Base-by-base conservation (phyloP, 495 filamentous ascomycete genomes). In the Aspergillus ellipticus region DNA sequence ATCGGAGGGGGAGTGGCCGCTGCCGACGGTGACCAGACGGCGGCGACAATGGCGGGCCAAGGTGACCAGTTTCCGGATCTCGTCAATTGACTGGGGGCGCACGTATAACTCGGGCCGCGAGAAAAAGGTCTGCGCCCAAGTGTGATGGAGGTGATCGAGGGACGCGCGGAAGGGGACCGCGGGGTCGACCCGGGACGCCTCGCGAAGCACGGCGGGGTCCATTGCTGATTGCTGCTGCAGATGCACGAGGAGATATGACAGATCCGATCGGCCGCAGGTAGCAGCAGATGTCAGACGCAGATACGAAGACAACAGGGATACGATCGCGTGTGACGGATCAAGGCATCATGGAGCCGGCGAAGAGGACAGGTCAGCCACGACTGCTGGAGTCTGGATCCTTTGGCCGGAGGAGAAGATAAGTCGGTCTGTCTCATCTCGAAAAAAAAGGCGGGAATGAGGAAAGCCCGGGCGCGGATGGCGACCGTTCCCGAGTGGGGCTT, bases 71-170 rank as follows among this genome's bases (percentile, higher is more conserved):
- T 96, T 89, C 62, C 89, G 85, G 59, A 98, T 82, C 73, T 97
- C 95, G 6, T 77, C 75, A 49, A 89, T 74, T 0, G 86, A 84
- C 55, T 89, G 76, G 1, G 94, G 94, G 53, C 85, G 88, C 59
- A 97, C 81, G 71, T 90, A 96, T 55, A 97, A 83, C 72, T 96
- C 92, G 0, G 94, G 94, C 17, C 84, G 81, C 42, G 85, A 90
- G 66, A 85, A 85, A 74, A 92, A 94, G 37, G 94, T 97, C 66
- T 85, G 87, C 22, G 95, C 94, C 94, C 94, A 98, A n/a, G 95
- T 98, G 63, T 88, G 86, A 77, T 98, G 94, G 33, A 82, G 72
- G 71, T 97, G 83, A 28, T 80, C 72, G 53, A 75, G 70, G 47
- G 79, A 77, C 4, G 89, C 87, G 70, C 86, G 89, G 77, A 97